Base-by-base conservation (phyloP, 2,329 filamentous ascomycete species). In the Ophiostoma australiae region DNA sequence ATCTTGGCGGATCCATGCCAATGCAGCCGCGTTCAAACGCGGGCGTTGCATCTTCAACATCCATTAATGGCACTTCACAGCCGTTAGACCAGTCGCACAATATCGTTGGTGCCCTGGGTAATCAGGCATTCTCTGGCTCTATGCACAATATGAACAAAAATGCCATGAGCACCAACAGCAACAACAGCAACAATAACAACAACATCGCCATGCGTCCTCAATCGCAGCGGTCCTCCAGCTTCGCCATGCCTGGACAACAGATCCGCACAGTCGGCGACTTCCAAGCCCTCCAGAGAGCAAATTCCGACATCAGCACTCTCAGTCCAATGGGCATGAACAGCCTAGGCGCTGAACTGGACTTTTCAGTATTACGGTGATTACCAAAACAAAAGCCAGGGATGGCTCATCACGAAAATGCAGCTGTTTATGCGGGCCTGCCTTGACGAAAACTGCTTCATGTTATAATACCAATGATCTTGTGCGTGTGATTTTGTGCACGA, bases 211-310 rank as follows among this genome's bases (percentile, higher is more conserved):
- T 78, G 37, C 77, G 80, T 7, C 79, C 79, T 37, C 76, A 78
- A 23, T 76, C 78, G 2, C 80, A 81, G 63, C 77, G 82, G 31
- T 71, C 79, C 1, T 80, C 79, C 48, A 82, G 80, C 69, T 84
- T 81, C 61, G 78, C 79, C 48, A 78, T 82, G 69, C 74, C 78
- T 23, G 76, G 77, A 4, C 80, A 79, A 33, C 80, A 80, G 23
- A 77, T 84, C 71, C 79, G 81, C 67, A 82, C 82, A 1, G 80
- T 84, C 0, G 82, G 80, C 3, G 83, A 85, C 68, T 86, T 85
- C 69, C 84, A 86, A 35, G 80, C 81, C 1, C 74, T 86, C 2
- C 84, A 85, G 71, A 78, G 84, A 55, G 79, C 80, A 13, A 82
- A 80, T 69, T 78, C 81, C 0, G 83, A 84, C 61, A 78, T 78